Evolutionary conservation across 352 stramenopile genomes (phyloP), one percentile per base, ranked within the genome.

Genomic region (Lagenidium sp.): DNA sequence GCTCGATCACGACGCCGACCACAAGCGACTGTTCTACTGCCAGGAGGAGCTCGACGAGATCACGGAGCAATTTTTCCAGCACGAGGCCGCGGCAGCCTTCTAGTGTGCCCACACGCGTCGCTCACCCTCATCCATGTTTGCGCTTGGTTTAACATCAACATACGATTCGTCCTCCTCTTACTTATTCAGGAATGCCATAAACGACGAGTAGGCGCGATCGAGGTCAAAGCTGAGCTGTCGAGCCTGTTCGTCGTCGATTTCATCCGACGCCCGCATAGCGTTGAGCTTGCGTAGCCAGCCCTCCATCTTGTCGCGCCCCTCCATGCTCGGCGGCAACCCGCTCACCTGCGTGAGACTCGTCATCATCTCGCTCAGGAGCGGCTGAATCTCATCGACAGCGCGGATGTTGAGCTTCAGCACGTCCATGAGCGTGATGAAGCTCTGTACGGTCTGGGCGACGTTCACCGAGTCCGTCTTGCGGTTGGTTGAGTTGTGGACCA

Each of bases 381-480:
- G 96, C 68, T 98, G 95, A 39, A 99, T 85, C 65, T 98, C 95
- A 67, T 99, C 95, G 35, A 99, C 95, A 5, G 94, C 95, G 35
- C 94, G 82, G 57, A 98, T 95, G 58, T 97, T 96, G 34, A 99
- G 77, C 60, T 98, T 98, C 35, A 99, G 84, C 31, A 95, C 90
- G 63, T 99, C 96, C 93, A 98, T 98, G 40, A 96, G 71, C 19
- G 95, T 99, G 68, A 99, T 99, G 57, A 98, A 99, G 61, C 94
- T 86, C 76, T 98, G 90, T 41, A 91, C 94, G 18, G 94, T 98
- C 61, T 98, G 93, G 4, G 94, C 91, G 23, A 94, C 94, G 63
- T 88, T 90, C 51, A 95, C 84, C 31, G 78, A 90, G 51, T 95
- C 82, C 13, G 70, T 84, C 56, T 84, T 86, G 29, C 71, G 70